Percentiles rank a stretch among this genome's conserved stretches.
Conservation (phyloP, 2,329 filamentous ascomycete species). For the Claviceps fusiformis region DNA sequence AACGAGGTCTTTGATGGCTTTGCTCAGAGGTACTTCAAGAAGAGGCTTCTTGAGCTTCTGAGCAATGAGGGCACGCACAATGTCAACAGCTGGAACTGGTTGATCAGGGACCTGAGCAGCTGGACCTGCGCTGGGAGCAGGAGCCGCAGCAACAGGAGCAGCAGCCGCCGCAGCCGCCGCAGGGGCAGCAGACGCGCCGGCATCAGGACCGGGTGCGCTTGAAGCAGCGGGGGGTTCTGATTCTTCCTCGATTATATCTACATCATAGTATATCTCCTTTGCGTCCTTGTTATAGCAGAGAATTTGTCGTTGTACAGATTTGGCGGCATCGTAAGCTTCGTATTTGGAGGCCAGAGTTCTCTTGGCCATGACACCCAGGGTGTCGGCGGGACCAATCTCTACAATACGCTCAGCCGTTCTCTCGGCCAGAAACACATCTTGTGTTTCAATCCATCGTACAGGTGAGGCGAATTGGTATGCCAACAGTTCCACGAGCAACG, state of each 20-base stretch:
- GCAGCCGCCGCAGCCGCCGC: constrained; percentile 32
- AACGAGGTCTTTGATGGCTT: constrained; percentile 97
- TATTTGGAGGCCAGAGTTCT: constrained; percentile 93
- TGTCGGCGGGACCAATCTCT: constrained; percentile 93
- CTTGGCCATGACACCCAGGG: constrained; percentile 93
- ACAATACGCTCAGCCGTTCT: constrained; percentile 95
- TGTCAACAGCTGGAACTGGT: constrained; percentile 78
- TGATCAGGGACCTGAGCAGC: constrained; percentile 76
- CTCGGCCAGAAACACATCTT: constrained; percentile 97
- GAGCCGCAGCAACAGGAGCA: constrained; percentile 39
- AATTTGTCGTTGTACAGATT: constrained; percentile 92
- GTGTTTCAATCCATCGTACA: constrained; percentile 98
- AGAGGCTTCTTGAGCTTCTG: constrained; percentile 97
- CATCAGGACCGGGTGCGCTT: constrained; percentile 32
- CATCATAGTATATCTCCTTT: constrained; percentile 99
- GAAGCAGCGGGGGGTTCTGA: constrained; percentile 45
- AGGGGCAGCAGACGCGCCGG: constrained; percentile 39
- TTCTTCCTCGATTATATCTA: constrained; percentile 89
- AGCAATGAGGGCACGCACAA: constrained; percentile 77
- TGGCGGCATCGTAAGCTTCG: constrained; percentile 94
- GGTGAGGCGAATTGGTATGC: constrained; percentile 99
- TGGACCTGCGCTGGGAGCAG: constrained; percentile 65
- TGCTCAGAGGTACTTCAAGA: constrained; percentile 77
- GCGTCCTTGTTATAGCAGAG: constrained; percentile 99
- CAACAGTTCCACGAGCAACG: constrained; percentile 92